Percentiles rank a stretch among this genome's conserved stretches.
Evolutionary conservation across 495 filamentous ascomycete genomes (phyloP).

Genomic region (Podospora conica): DNA sequence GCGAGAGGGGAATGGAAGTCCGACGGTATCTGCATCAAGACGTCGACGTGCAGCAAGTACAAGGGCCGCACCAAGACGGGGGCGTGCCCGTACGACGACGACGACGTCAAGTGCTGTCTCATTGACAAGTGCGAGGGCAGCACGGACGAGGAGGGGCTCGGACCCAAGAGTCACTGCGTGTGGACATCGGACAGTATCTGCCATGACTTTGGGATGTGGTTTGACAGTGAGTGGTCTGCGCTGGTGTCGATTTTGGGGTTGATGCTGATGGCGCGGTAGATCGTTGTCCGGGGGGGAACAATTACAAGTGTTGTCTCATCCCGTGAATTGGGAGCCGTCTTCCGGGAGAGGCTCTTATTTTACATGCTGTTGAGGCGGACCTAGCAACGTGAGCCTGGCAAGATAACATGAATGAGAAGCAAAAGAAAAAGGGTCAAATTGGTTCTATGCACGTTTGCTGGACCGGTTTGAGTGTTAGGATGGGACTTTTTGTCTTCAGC

Average conservation of each 20-base stretch:
- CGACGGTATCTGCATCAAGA: slow-evolving; percentile 9
- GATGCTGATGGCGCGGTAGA: not conserved
- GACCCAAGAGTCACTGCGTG: not conserved
- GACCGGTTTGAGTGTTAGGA: too few relatives aligned
- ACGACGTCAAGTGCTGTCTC: slow-evolving; percentile 13
- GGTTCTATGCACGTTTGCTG: too few relatives aligned
- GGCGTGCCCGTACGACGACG: slow-evolving; percentile 8
- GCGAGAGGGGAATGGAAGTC: slow-evolving; percentile 4
- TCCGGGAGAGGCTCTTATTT: too few relatives aligned
- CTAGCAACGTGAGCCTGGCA: too few relatives aligned
- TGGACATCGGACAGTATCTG: slow-evolving; percentile 2
- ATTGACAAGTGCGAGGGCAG: not conserved
- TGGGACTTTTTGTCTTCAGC: too few relatives aligned
- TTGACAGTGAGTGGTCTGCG: not conserved
- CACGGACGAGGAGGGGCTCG: not conserved
- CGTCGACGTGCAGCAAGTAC: not conserved
- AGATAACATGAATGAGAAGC: too few relatives aligned
- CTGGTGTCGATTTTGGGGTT: not conserved
- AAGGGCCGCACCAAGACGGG: not conserved
- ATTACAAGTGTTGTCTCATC: slow-evolving; percentile 2
- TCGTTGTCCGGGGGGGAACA: not conserved
- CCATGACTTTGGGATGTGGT: not conserved
- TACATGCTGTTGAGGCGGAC: too few relatives aligned
- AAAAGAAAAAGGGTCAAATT: too few relatives aligned
- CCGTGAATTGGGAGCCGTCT: not conserved